A percentile compares a stretch with the other conserved stretches of the same genome.
These are phyloP conservation scores for Candida sithepensis DNA, from an alignment of 805 yeast genomes.

Conservation along the genomic window DNA sequence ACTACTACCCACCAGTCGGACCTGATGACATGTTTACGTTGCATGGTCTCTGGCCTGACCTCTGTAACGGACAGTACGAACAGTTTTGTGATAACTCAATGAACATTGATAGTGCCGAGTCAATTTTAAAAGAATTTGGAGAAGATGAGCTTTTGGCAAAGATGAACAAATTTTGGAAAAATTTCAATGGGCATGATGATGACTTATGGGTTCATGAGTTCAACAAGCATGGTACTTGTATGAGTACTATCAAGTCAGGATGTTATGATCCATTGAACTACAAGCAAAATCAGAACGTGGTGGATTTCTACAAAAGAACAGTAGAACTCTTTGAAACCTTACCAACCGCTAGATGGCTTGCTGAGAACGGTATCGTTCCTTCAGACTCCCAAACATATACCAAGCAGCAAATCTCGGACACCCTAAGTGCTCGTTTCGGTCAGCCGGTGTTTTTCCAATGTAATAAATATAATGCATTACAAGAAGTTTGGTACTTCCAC, in stretches of 20 bases:
- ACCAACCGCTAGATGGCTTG: conserved; percentile 66
- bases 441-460: conserved; percentile 60
- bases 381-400: conserved; percentile 53
- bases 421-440: conserved; percentile 49
- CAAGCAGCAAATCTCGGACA: conserved; percentile 49
- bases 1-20: conserved; percentile 71
- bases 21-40: conserved; percentile 69
- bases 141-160: conserved; percentile 51
- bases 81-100: conserved; percentile 70
- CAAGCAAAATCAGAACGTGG: conserved; percentile 43
- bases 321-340: conserved; percentile 53
- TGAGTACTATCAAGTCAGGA: conserved; percentile 68
- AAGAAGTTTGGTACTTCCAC: conserved; percentile 80
- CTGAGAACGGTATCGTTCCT: conserved; percentile 71
- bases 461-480: conserved; percentile 47
- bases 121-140: conserved; percentile 41
- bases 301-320: conserved; percentile 64
- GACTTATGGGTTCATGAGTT: conserved; percentile 85
- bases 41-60: conserved; percentile 89
- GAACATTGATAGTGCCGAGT: conserved; percentile 48
- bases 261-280: conserved; percentile 50
- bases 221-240: conserved; percentile 93
- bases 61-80: conserved; percentile 76
- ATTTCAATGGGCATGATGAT: conserved; percentile 63
- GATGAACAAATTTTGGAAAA: conserved; percentile 70